Evolutionary conservation across 2,329 filamentous ascomycete genomes (phyloP), one percentile per base, ranked within the genome.

Genomic region (Cadophora malorum): DNA sequence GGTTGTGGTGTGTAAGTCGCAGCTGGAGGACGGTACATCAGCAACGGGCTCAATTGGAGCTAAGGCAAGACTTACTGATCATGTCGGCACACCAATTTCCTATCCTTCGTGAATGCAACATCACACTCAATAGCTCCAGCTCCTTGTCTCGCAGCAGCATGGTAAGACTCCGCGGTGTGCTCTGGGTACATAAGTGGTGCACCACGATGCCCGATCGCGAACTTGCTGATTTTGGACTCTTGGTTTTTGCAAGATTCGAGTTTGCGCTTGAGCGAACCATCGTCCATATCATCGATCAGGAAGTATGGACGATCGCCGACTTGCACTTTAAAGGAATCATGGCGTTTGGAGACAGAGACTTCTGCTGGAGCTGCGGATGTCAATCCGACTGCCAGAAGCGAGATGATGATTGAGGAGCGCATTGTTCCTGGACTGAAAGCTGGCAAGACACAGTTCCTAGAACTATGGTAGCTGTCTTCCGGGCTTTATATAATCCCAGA

Each of bases 201-300:
- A 49, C 59, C 59, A 21, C 59, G 59, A 62, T 62, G 59, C 16
- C 59, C 59, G 50, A 62, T 50, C 4, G 59, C 59, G 23, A 62
- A 62, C 59, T 62, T 49, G 59, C 59, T 62, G 41, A 62, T 62
- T 25, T 35, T 28, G 3, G 59, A 62, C 19, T 49, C 41, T 16
- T 62, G 59, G 41, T 62, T 47, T 41, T 62, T 62, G 59, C 59
- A 62, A 12, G 59, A 62, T 28, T 62, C 59, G 8, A 62, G 59
- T 41, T 62, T 62, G 41, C 59, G 59, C 59, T 62, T 62, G 14
- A 62, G 59, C 14, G 41, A 21, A n/a, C 59, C 59, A 23, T 62
- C 38, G 16, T 62, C 59, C 59, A 62, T 62, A n/a, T 62, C 25
- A 16, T 62, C 28, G 41, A 62, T 50, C 41, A 62, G 16, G 28